These are phyloP conservation scores for Liriodendron chinense DNA, from an alignment of 164 flowering plant genomes.

Conservation along the genomic window DNA sequence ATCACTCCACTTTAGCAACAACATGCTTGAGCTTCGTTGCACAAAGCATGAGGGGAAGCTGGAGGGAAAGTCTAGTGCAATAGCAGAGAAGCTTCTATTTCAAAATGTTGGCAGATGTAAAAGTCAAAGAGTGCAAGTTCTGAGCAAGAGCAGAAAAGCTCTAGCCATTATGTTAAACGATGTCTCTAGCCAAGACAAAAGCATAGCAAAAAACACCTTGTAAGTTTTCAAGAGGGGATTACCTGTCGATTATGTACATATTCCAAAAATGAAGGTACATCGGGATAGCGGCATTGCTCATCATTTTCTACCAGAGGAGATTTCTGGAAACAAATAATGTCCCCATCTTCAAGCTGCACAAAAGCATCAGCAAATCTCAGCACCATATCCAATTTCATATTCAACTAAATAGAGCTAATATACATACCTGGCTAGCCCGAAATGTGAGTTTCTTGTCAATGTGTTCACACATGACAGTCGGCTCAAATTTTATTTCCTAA, in stretches of 20 bases:
- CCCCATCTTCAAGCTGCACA: slow-evolving; percentile 93
- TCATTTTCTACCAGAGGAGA: slow-evolving; percentile 36
- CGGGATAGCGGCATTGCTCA: slow-evolving; percentile 62
- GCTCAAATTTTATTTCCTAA: slow-evolving; percentile 97
- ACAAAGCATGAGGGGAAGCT: no score
- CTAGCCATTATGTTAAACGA: no score
- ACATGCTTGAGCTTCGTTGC: no score
- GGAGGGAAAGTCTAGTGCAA: no score
- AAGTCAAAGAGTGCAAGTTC: no score
- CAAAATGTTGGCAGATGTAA: no score
- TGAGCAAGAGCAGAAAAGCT: no score
- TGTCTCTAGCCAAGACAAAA: no score
- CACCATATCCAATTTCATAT: not conserved
- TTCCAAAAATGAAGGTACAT: slow-evolving; percentile 82
- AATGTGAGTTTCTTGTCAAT: slow-evolving; percentile 75
- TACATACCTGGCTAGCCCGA: slow-evolving; percentile 71
- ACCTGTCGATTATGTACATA: slow-evolving; percentile 98
- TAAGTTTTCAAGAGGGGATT: slow-evolving; percentile 11
- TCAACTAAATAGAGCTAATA: not conserved
- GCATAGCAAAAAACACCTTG: no score
- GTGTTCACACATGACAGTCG: slow-evolving; percentile 89
- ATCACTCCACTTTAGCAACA: no score
- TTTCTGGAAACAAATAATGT: slow-evolving; percentile 89
- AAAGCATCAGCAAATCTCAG: not conserved
- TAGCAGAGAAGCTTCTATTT: no score